A percentile compares a stretch with the other conserved stretches of the same genome.
These are phyloP conservation scores for Cyberlindnera amylophila DNA, from an alignment of 805 yeast genomes.

Conservation along the genomic window DNA sequence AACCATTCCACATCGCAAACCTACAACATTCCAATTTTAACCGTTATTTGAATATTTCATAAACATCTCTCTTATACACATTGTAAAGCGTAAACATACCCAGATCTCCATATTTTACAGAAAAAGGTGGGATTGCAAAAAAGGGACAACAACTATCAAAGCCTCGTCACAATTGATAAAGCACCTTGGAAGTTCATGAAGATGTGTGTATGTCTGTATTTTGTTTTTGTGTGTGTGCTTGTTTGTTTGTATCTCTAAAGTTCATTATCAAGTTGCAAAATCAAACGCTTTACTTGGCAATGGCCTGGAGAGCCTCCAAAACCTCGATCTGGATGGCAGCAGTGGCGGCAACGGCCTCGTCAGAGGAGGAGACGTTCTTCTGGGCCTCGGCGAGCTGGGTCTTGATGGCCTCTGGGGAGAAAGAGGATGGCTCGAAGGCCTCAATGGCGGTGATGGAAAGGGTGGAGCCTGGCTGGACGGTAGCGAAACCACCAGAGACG, in stretches of 20 bases:
- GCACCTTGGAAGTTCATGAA: too few relatives aligned
- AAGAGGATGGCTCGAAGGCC: conserved; percentile 87
- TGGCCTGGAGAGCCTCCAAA: conserved; percentile 85
- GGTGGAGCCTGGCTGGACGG: conserved; percentile 91
- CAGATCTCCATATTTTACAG: not conserved
- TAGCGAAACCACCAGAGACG: conserved; percentile 94
- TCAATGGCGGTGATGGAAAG: conserved; percentile 90
- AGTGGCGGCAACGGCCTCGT: conserved; percentile 86
- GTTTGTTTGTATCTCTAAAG: not conserved
- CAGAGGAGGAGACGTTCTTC: conserved; percentile 80
- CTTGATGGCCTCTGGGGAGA: conserved; percentile 77
- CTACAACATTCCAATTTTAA: not conserved
- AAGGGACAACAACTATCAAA: not conserved
- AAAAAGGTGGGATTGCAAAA: too few relatives aligned
- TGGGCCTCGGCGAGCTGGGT: conserved; percentile 87
- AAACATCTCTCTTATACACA: conserved; percentile 1
- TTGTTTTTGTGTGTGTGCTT: not conserved
- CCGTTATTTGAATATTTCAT: conserved; percentile 3
- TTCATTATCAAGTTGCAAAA: not conserved
- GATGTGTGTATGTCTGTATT: too few relatives aligned
- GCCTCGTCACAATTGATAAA: not conserved
- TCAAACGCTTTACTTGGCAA: conserved; percentile 52
- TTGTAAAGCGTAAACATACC: not conserved
- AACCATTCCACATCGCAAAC: too few relatives aligned
- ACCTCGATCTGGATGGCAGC: conserved; percentile 96